These are phyloP conservation scores for Phaffomyces antillensis DNA, from an alignment of 805 yeast species.

Conservation along the genomic window DNA sequence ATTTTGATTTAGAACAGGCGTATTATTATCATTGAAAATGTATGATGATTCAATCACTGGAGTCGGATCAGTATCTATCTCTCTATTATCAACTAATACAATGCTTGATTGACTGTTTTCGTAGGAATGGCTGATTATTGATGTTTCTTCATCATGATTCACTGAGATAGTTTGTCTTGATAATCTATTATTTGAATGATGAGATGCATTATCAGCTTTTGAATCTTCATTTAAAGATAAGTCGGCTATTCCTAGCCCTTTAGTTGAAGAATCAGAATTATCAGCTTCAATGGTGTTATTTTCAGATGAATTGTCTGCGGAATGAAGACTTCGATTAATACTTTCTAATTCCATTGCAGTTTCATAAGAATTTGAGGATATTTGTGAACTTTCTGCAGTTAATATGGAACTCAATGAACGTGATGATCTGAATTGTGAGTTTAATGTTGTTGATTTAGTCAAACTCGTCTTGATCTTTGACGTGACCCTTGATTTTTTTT, in stretches of 20 bases:
- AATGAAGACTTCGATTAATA: too few relatives aligned
- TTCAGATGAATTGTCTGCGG: not conserved
- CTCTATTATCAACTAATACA: too few relatives aligned
- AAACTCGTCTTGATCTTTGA: not conserved
- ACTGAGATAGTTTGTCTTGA: constrained; percentile 1
- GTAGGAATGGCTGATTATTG: constrained; percentile 4
- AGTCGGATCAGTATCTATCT: constrained; percentile 1
- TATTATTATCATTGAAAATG: not conserved
- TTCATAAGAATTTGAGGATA: constrained; percentile 12
- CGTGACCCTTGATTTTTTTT: not conserved
- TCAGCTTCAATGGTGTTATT: not conserved
- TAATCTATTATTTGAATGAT: constrained; percentile 1
- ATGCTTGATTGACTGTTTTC: too few relatives aligned
- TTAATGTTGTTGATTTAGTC: not conserved
- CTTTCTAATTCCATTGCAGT: constrained; percentile 17
- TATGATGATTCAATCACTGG: constrained; percentile 1
- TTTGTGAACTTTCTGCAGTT: constrained; percentile 7
- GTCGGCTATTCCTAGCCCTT: constrained; percentile 14
- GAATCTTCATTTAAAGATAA: constrained; percentile 5
- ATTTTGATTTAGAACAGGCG: not conserved
- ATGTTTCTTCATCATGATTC: constrained; percentile 20
- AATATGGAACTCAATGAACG: constrained; percentile 12
- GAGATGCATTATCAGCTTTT: not conserved
- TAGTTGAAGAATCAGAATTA: not conserved
- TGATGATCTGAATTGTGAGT: not conserved